A percentile compares a stretch with the other conserved stretches of the same genome.
These are phyloP conservation scores for Caloboletus firmus DNA, from an alignment of 1,284 basidiomycete species.

Conservation along the genomic window DNA sequence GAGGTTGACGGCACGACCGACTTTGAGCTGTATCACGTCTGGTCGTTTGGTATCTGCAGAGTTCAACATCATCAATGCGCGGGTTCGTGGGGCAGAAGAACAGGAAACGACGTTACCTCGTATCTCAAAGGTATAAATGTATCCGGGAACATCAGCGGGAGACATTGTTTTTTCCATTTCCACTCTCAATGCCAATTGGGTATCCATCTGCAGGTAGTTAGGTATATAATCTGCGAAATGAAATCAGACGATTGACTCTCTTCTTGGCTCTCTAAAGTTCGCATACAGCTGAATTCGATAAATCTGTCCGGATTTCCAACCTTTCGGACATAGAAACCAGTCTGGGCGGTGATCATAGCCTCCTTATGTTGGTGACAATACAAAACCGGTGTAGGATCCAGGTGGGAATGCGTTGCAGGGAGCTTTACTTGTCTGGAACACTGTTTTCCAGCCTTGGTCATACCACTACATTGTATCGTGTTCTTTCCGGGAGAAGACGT, in stretches of 20 bases:
- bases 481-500: constrained; percentile 28
- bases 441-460: constrained; percentile 62
- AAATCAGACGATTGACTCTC: constrained; percentile 15
- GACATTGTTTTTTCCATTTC: constrained; percentile 73
- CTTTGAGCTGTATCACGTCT: constrained; percentile 46
- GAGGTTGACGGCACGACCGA: constrained; percentile 51
- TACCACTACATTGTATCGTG: constrained; percentile 56
- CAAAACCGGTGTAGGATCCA: constrained; percentile 40
- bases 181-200: constrained; percentile 58
- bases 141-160: constrained; percentile 59
- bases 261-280: not conserved
- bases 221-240: constrained; percentile 64
- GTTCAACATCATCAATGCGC: not conserved
- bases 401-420: constrained; percentile 41
- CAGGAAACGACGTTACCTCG: constrained; percentile 44
- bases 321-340: constrained; percentile 58
- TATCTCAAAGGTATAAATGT: constrained; percentile 79
- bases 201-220: constrained; percentile 58
- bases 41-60: constrained; percentile 31
- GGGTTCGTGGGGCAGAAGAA: not conserved
- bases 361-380: constrained; percentile 72
- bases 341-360: constrained; percentile 46
- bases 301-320: constrained; percentile 42
- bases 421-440: constrained; percentile 63
- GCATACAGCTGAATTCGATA: constrained; percentile 55